Base-by-base conservation (phyloP, 805 yeast genomes). In the Martiniozyma abietophila region DNA sequence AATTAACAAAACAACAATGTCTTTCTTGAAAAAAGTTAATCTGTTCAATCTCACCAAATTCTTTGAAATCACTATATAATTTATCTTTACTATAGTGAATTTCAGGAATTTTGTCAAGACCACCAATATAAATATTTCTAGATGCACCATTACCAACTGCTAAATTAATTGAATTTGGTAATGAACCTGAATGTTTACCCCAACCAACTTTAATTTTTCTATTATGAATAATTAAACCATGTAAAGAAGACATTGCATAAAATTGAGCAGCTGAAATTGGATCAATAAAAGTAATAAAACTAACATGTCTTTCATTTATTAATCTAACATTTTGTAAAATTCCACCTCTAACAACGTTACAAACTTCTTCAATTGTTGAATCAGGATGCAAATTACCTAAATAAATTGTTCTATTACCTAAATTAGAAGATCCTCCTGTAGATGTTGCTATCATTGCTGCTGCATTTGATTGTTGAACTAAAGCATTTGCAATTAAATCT, bases 211-310 rank as follows among this genome's bases (percentile, higher is more conserved):
- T 84, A 45, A 89, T 80, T 49, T 88, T 71, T 49, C 94, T 71
- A 54, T 79, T 80, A 53, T 83, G 94, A 40, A 89, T 80, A 14
- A 86, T 73, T 40, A 89, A 65, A 1, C 96, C 96, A 51, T 86
- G 94, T 43, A 86, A 64, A 50, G 85, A 86, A 45, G 94, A 79
- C 82, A 84, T 78, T 7, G 96, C 96, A 58, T 80, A 89, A 55
- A 89, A 89, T 59, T 89, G 97, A 2, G 96, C 96, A 1, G 97
- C 97, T 3, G 96, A 95, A 34, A 89, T 81, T 18, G 97, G 95
- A 53, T 92, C 97, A 44, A 89, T 79, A 54, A 92, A 89, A 10
- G 97, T 89, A 34, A 92, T 82, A 54, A 92, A 92, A 52, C 96
- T 86, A 39, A 86, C 89, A 51, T 83, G 95, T 43, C 89, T 74